phyloP scores from a whole-genome alignment of 129 eudicot genomes.

The Chrysanthemum lavandulifolium region DNA sequence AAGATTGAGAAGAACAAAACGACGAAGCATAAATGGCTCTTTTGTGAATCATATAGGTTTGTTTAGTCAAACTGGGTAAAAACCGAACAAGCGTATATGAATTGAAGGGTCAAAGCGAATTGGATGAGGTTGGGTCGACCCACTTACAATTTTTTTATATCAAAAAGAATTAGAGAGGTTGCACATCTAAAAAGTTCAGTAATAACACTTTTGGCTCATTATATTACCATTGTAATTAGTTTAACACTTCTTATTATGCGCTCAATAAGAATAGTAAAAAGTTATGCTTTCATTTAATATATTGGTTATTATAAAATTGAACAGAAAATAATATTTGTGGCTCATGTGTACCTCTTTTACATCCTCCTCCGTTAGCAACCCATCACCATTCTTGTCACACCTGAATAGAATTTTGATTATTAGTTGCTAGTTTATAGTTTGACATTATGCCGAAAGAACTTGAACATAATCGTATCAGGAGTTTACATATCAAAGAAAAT shows the following conservation, averaged over 20 bases:
- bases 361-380: slow-evolving; percentile 79
- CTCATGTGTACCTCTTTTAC: slow-evolving; percentile 72
- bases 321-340: background rate
- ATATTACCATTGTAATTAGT: background rate
- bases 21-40: background rate
- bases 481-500: slow-evolving; percentile 93
- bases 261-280: no score
- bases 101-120: no score
- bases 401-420: slow-evolving; percentile 40
- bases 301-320: background rate
- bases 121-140: no score
- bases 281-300: background rate
- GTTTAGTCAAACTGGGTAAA: no score
- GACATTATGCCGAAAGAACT: background rate
- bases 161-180: background rate
- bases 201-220: background rate
- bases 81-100: no score
- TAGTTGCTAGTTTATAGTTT: background rate
- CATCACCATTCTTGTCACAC: slow-evolving; percentile 99
- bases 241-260: background rate
- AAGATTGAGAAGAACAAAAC: background rate
- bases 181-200: background rate
- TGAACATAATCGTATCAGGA: background rate
- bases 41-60: background rate
- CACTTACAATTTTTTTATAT: no score